Evolutionary conservation across 495 filamentous ascomycete genomes (phyloP), one percentile per base, ranked within the genome.

Genomic region (Podospora pseudocomata): DNA sequence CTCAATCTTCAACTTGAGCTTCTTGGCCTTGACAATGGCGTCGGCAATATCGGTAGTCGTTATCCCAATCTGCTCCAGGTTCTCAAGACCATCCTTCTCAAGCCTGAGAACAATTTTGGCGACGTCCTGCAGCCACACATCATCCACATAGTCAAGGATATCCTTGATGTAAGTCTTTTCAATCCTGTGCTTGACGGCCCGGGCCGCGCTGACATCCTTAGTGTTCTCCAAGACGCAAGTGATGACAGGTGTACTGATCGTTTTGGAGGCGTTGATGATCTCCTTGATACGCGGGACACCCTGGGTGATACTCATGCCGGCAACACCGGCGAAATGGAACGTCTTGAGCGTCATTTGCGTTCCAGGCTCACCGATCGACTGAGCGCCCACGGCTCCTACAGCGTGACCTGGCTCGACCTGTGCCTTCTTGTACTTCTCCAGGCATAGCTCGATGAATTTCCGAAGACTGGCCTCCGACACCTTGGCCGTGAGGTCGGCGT

Each of bases 311-410:
- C 91, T 96, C 94, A 99, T 97, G 74, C 93, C 93, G 27, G 94
- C 96, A 69, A 99, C 96, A 90, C 95, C 95, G 74, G 95, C 95
- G 82, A 99, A 99, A 90, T 99, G 95, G 89, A 99, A 99, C 77
- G 95, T 99, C 81, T 98, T 98, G 73, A 99, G 83, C 2, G 95
- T 99, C 96, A 99, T 99, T 79, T 99, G 96, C 4, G 96, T 99
- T 76, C 96, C 95, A 0, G 96, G 95, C 74, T 99, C 96, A 75
- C 96, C 95, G 74, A 99, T 98, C 32, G 93, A 97, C 79, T 99
- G 96, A 16, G 96, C 96, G 71, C 94, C 95, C 44, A 98, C 92
- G 13, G 95, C 96, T 65, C 96, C 95, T n/a, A 98, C 95, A 15
- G 95, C 95, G 74, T 97, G 94, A 3, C 96, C 96, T 7, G 95